phyloP scores from a whole-genome alignment of 441 rosid species.

The Melastoma candidum region DNA sequence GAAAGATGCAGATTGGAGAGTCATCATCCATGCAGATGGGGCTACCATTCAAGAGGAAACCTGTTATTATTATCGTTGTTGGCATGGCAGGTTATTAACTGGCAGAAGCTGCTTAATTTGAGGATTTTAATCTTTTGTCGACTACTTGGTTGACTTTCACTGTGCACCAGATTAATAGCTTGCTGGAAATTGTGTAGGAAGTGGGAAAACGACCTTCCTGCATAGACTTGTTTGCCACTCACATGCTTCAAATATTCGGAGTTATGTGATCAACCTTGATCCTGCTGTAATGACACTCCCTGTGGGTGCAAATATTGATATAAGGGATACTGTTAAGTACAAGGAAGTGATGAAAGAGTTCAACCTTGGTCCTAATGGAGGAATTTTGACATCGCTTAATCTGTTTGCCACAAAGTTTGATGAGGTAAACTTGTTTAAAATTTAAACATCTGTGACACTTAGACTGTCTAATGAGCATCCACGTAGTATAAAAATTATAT shows the following conservation, averaged over 20 bases:
- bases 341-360: conserved; percentile 97
- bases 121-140: neutral
- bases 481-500: too few species aligned
- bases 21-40: conserved; percentile 25
- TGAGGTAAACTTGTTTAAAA: conserved; percentile 47
- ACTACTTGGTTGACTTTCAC: neutral
- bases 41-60: conserved; percentile 71
- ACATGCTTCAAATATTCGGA: conserved; percentile 65
- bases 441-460: neutral
- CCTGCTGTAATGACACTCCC: conserved; percentile 96
- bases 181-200: conserved; percentile 34
- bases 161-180: conserved; percentile 5
- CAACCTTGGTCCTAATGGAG: conserved; percentile 96
- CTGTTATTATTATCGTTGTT: conserved; percentile 68
- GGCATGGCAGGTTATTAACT: conserved; percentile 81
- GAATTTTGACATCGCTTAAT: conserved; percentile 82
- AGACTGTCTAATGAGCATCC: too few species aligned
- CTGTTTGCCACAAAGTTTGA: conserved; percentile 91
- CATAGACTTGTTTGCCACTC: conserved; percentile 79
- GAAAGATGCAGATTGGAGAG: conserved; percentile 39
- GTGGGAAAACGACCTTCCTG: conserved; percentile 92
- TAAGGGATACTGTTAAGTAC: conserved; percentile 84
- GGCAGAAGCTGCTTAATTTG: neutral
- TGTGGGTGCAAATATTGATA: conserved; percentile 85
- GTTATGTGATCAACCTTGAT: conserved; percentile 90